Conservation (phyloP, 2,329 filamentous ascomycete genomes). For the Ophiostoma novo-ulmi region DNA sequence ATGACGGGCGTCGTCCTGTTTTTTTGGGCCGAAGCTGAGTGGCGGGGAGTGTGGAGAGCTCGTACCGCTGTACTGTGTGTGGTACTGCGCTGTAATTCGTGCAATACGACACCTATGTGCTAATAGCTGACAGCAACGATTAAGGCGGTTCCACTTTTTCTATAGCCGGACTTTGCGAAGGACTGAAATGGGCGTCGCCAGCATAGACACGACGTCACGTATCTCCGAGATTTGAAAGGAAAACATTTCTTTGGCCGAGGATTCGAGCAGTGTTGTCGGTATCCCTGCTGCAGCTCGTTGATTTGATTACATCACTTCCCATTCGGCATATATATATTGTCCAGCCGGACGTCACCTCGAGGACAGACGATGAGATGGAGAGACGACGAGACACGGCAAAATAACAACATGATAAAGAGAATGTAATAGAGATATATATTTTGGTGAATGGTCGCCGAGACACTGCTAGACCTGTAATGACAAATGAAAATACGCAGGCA, state of each 20-base stretch:
- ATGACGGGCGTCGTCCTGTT: background rate
- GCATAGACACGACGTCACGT: slow-evolving; percentile 14
- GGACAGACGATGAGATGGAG: background rate
- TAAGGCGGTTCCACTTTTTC: slow-evolving; percentile 3
- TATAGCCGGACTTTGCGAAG: slow-evolving; percentile 3
- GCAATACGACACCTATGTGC: background rate
- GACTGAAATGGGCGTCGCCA: background rate
- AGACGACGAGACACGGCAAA: background rate
- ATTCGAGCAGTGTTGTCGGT: background rate
- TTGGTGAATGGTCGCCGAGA: background rate
- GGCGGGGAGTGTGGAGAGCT: slow-evolving; percentile 12
- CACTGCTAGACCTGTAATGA: background rate
- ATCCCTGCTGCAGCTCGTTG: background rate
- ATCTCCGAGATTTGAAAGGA: slow-evolving; percentile 18
- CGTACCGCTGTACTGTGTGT: background rate
- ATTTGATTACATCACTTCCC: background rate
- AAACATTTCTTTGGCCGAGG: background rate
- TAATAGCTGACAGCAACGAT: background rate
- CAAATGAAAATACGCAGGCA: background rate
- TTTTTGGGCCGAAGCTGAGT: slow-evolving; percentile 8
- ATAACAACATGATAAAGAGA: background rate
- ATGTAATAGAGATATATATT: background rate
- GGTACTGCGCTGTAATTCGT: background rate
- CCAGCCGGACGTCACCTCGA: background rate
- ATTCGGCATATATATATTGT: background rate